Evolutionary conservation across 2,329 filamentous ascomycete genomes (phyloP).

Genomic region (Fusarium sp.): DNA sequence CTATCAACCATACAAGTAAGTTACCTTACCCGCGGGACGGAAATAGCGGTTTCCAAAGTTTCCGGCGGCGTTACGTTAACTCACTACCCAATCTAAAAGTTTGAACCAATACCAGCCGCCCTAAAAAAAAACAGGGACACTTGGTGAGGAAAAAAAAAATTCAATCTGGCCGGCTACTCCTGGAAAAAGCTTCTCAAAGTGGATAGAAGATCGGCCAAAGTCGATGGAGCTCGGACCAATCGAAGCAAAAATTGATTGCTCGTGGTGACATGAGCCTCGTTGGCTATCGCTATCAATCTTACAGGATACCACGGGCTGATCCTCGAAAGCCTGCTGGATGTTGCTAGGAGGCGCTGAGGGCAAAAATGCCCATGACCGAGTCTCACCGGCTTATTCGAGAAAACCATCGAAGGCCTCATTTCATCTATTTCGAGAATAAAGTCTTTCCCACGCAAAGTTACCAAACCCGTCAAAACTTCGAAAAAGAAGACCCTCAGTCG

Average conservation of each 20-base stretch:
- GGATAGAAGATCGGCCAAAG: constrained; percentile 36
- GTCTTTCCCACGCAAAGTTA: constrained; percentile 15
- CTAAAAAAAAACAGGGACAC: constrained; percentile 5
- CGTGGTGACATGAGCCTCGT: constrained; percentile 42
- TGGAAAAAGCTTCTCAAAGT: constrained; percentile 38
- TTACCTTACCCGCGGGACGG: constrained; percentile 41
- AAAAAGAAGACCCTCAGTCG: constrained; percentile 28
- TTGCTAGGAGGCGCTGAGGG: constrained; percentile 18
- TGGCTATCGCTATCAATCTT: constrained; percentile 28
- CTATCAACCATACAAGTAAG: constrained; percentile 38
- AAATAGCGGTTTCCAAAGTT: constrained; percentile 28
- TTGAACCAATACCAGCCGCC: constrained; percentile 33
- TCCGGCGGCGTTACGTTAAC: constrained; percentile 40
- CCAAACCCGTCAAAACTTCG: constrained; percentile 25
- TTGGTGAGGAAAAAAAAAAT: constrained; percentile 16
- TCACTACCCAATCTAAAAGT: constrained; percentile 37
- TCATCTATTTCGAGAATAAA: constrained; percentile 3
- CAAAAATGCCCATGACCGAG: constrained; percentile 1
- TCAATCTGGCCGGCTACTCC: constrained; percentile 19
- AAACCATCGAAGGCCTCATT: constrained; percentile 32
- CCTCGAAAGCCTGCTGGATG: constrained; percentile 18
- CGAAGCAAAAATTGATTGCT: constrained; percentile 45
- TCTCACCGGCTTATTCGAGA: constrained; percentile 20
- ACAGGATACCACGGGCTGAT: constrained; percentile 7
- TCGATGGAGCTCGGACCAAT: constrained; percentile 43